A percentile compares a stretch with the other conserved stretches of the same genome.
Conservation (phyloP, 345 rosid species). For the Theobroma cacao region DNA sequence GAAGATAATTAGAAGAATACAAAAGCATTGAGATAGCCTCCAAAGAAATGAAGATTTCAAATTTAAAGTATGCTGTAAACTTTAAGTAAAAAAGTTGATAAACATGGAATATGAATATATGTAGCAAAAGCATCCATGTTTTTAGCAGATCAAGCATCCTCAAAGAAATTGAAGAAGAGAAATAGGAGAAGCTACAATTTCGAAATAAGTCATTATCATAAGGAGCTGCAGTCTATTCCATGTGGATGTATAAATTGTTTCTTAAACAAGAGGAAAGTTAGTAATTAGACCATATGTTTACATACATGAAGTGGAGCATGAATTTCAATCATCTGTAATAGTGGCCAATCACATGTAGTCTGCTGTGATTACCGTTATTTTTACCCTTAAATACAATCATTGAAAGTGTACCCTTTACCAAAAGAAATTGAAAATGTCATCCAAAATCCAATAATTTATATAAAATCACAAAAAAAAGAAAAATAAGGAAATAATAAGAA, state of each 20-base stretch:
- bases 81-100: not conserved
- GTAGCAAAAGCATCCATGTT: not conserved
- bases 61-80: not conserved
- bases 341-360: not conserved
- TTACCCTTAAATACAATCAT: not conserved
- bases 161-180: not conserved
- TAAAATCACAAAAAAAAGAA: not conserved
- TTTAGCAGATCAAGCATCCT: not conserved
- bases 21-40: not conserved
- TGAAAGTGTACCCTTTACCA: not conserved
- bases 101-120: not conserved
- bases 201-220: not conserved
- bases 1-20: slow-evolving; percentile 1
- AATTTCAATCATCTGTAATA: not conserved
- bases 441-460: not conserved
- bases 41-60: not conserved
- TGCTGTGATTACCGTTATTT: not conserved
- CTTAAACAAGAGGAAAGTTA: not conserved
- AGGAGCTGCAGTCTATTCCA: not conserved
- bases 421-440: not conserved
- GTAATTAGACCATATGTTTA: slow-evolving; percentile 2
- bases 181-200: not conserved
- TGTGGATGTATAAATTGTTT: not conserved
- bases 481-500: not conserved
- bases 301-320: not conserved